Evolutionary conservation across 2,329 filamentous ascomycete species (phyloP).

Genomic region (Fusarium illudens): DNA sequence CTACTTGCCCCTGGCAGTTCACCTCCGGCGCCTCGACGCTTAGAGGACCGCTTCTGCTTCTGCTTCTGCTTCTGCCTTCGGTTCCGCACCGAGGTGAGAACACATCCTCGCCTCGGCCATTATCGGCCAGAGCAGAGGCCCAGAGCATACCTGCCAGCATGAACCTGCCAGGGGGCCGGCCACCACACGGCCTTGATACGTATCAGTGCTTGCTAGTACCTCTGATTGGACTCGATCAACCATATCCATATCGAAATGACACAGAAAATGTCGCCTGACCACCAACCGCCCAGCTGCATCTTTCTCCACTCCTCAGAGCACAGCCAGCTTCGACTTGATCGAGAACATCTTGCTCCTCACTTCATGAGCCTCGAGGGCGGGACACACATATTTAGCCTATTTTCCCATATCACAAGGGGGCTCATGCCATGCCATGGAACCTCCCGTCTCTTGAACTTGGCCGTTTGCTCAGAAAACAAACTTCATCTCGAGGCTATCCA

Average conservation of each 20-base stretch:
- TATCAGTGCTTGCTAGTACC: background rate
- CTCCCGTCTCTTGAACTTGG: background rate
- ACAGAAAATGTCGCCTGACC: background rate
- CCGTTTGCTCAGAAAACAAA: background rate
- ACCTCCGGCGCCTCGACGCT: background rate
- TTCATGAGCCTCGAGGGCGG: background rate
- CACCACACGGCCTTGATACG: background rate
- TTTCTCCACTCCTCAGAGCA: background rate
- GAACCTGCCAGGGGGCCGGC: background rate
- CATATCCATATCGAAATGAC: background rate
- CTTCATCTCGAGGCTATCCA: background rate
- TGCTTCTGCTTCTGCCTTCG: background rate
- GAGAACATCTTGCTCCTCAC: background rate
- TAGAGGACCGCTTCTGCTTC: background rate
- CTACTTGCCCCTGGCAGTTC: background rate
- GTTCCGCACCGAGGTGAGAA: background rate
- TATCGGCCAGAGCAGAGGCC: background rate
- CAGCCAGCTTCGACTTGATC: background rate
- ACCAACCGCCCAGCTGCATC: background rate
- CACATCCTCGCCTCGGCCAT: background rate
- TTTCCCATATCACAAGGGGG: background rate
- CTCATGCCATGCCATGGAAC: background rate
- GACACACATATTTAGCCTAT: background rate
- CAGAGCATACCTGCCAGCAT: too few relatives aligned
- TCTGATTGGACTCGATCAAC: background rate